Evolutionary conservation across 257 asterid genomes (phyloP), one percentile per base, ranked within the genome.

Genomic region (Misopates orontium): DNA sequence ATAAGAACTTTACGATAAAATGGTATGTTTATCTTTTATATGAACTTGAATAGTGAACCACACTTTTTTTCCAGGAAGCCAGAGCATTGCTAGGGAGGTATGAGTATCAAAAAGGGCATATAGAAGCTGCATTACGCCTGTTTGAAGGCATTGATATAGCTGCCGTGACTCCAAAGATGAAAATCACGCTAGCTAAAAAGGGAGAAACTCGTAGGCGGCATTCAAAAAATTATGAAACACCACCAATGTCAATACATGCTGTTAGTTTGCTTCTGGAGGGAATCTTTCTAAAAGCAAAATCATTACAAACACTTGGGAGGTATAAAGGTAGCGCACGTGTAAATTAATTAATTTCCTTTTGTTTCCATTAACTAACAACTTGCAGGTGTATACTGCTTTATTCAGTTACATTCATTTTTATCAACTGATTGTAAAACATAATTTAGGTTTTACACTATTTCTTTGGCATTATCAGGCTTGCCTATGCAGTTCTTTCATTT

Each of bases 51-150:
- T 44, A 64, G 36, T 62, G 42, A 36, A 36, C 6, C 42, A 36
- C 10, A 36, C 42, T 36, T 36, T 36, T 28, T n/a, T 63, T 75
- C 51, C 89, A 93, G 98, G 98, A 93, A 86, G 98, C 97, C 20
- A 90, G 98, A 68, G 97, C 98, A 10, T 70, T 93, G 76, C 77
- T 93, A 70, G 98, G 98, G 71, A 81, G 98, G 74, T 87, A 80
- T 31, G 98, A 93, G 77, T 87, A 83, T 76, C 98, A 93, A 59
- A 93, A 85, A 63, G 97, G 97, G 20, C 89, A 93, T 65, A 67
- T 85, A 63, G 95, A 93, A 85, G 94, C 91, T 54, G 96, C 98
- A 51, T 71, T 93, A 47, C 96, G 84, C 69, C 96, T 93, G 63
- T 93, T 89, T 52, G 96, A 90, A 83, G 97, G 98, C 71, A 93